Evolutionary conservation across 2,329 filamentous ascomycete genomes (phyloP), one percentile per base, ranked within the genome.

Genomic region (Microsporum canis): DNA sequence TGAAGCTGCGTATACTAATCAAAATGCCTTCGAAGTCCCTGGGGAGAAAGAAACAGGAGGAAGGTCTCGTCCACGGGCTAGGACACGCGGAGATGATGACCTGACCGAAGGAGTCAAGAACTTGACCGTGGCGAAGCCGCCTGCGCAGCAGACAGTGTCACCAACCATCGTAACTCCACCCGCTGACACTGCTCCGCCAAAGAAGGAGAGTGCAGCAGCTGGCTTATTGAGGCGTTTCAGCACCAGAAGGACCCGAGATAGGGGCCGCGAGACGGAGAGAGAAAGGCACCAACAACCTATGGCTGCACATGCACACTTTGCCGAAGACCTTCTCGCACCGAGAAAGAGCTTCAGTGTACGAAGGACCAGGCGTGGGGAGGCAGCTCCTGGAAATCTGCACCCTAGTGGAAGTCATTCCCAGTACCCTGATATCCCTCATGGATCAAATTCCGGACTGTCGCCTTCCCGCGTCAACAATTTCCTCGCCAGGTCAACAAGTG

Each of bases 1-100:
- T 2, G 88, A 89, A 68, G 88, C 88, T 61, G 94, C 91, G 7
- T 86, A 96, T 72, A 97, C 91, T 14, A 97, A 97, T 68, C 80
- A 88, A 29, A 83, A 85, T 1, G 78, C 88, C 1, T 95, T 94
- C 70, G 91, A 96, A 71, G 87, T 96, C 81, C 85, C 89, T 0
- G 91, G 91, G 17, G 91, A 96, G 74, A 91, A 86, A 70, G 86
- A 89, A 8, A 94, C 89, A 0, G 89, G 91, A 49, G 89, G 89
- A 51, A 82, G 92, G 63, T 87, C 89, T 38, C 82, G 94, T 57
- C 90, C 91, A 5, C 83, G 94, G 57, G 91, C 94, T 39, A 83
- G 94, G 65, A 97, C 94, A 0, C 92, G 97, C 70, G 94, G 92
- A 14, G 94, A 97, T 73, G 92, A 97, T 64, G 94, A 99, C 62